Percentiles rank a stretch among this genome's conserved stretches.
Conservation (phyloP, 495 filamentous ascomycete genomes). For the Podospora comata region DNA sequence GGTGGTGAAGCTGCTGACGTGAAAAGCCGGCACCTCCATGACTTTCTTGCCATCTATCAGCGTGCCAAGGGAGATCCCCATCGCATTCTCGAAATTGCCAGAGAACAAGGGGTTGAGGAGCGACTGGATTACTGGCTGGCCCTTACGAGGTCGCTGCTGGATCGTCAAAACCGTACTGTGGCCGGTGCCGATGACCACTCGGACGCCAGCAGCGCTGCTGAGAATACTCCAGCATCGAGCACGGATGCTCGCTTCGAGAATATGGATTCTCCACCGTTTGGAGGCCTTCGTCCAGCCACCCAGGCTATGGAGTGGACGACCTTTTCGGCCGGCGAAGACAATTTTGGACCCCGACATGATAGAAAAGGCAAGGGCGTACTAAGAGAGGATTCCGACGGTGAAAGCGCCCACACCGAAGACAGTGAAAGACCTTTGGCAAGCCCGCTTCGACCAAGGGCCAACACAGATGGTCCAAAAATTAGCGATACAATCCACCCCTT, state of each 20-base stretch:
- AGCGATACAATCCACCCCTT: slow-evolving; percentile 38
- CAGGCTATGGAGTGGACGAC: background rate
- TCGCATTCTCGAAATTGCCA: slow-evolving; percentile 59
- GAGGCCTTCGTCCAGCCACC: background rate
- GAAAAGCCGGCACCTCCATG: background rate
- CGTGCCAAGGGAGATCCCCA: slow-evolving; percentile 57
- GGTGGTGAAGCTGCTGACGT: background rate
- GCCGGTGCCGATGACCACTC: slow-evolving; percentile 9
- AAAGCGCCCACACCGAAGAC: slow-evolving; percentile 13
- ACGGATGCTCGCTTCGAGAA: background rate
- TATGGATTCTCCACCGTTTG: background rate
- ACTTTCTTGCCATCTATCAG: slow-evolving; percentile 47
- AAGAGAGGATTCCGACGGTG: slow-evolving; percentile 7
- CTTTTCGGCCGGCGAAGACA: background rate
- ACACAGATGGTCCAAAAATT: slow-evolving; percentile 46
- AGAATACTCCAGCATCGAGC: slow-evolving; percentile 1
- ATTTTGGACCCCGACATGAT: background rate
- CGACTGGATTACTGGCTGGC: slow-evolving; percentile 53
- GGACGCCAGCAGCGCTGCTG: background rate
- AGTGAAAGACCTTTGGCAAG: slow-evolving; percentile 10
- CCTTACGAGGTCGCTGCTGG: slow-evolving; percentile 33
- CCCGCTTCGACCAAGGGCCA: slow-evolving; percentile 33
- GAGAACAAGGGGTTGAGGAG: slow-evolving; percentile 56
- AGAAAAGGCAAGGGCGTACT: slow-evolving; percentile 19
- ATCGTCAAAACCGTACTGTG: slow-evolving; percentile 7